phyloP scores from a whole-genome alignment of 2,329 filamentous ascomycete species.

The Ceratocystis huliohia region DNA sequence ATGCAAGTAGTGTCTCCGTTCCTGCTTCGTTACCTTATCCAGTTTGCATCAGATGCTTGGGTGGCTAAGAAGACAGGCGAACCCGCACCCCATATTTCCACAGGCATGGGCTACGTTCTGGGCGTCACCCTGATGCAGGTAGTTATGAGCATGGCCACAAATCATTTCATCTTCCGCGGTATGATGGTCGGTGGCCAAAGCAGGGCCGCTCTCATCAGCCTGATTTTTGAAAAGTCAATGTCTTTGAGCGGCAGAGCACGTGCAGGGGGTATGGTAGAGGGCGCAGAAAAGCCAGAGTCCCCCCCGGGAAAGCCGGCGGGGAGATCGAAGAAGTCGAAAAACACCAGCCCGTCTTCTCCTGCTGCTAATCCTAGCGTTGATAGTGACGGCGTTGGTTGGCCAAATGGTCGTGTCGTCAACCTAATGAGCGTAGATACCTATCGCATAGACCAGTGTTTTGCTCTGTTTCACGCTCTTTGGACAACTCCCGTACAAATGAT shows the following conservation, averaged over 20 bases:
- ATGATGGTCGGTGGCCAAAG: conserved; percentile 83
- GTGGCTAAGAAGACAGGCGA: conserved; percentile 39
- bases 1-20: conserved; percentile 77
- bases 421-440: conserved; percentile 94
- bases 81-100: conserved; percentile 54
- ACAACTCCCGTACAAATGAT: conserved; percentile 66
- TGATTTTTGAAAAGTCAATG: conserved; percentile 90
- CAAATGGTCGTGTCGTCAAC: conserved; percentile 82
- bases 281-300: conserved; percentile 33
- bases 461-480: conserved; percentile 87
- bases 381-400: conserved; percentile 70
- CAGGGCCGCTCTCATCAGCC: conserved; percentile 66
- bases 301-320: conserved; percentile 35
- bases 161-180: conserved; percentile 85
- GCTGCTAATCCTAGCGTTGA: conserved; percentile 29
- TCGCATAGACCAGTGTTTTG: conserved; percentile 76
- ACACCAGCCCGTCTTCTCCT: conserved; percentile 17
- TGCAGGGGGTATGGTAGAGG: conserved; percentile 53
- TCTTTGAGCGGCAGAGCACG: conserved; percentile 75
- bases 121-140: conserved; percentile 81
- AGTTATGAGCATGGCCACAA: conserved; percentile 64
- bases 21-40: conserved; percentile 71
- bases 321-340: conserved; percentile 32
- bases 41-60: conserved; percentile 72
- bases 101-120: conserved; percentile 69